phyloP scores from a whole-genome alignment of 345 rosid genomes.

The Eucalyptus regnans region DNA sequence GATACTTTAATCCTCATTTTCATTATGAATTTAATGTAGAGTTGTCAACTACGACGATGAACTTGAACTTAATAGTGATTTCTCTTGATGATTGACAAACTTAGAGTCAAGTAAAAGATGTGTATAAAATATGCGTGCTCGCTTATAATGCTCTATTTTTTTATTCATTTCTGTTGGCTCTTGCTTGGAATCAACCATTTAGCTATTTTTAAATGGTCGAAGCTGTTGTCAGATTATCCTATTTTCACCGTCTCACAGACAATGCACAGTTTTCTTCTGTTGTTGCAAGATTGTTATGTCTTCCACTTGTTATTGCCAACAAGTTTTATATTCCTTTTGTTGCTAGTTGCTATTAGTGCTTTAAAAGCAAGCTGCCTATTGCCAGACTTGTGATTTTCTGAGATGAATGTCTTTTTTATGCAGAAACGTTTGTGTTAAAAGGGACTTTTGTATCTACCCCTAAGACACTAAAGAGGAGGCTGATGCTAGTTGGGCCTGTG shows the following conservation, averaged over 20 bases:
- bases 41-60: too few relatives aligned
- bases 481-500: constrained; percentile 74
- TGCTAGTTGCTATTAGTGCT: too few relatives aligned
- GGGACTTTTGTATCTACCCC: constrained; percentile 89
- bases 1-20: too few relatives aligned
- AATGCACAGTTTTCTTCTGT: neutral
- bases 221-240: neutral
- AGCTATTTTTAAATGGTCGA: neutral
- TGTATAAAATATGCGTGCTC: too few relatives aligned
- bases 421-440: constrained; percentile 84
- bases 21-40: too few relatives aligned
- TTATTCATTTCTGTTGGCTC: neutral
- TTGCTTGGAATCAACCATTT: neutral
- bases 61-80: too few relatives aligned
- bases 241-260: neutral
- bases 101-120: too few relatives aligned
- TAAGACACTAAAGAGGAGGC: constrained; percentile 62
- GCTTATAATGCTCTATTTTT: neutral
- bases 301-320: neutral
- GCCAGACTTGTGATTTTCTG: neutral
- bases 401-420: neutral
- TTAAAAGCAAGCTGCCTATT: neutral
- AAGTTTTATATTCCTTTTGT: too few relatives aligned
- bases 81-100: too few relatives aligned
- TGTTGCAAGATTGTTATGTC: neutral